A percentile compares a stretch with the other conserved stretches of the same genome.
Evolutionary conservation across 495 filamentous ascomycete genomes (phyloP).

Genomic region (Podospora appendiculata): DNA sequence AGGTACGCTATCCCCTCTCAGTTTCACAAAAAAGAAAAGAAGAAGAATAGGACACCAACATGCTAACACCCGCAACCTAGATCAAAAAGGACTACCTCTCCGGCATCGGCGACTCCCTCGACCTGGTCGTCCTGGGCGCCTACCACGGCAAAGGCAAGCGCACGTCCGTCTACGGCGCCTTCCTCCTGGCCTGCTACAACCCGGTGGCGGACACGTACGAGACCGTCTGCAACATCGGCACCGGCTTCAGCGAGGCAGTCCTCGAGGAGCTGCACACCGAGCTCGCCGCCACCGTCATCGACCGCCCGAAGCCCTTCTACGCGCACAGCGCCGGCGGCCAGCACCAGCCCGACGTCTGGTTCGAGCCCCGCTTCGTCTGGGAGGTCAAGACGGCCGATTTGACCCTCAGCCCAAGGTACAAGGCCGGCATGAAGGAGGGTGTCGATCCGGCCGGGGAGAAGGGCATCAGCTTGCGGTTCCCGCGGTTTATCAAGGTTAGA

Average conservation of each 20-base stretch:
- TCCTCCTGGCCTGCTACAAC: conserved; percentile 93
- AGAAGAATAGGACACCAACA: no score
- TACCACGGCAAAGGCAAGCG: conserved; percentile 94
- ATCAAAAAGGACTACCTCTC: conserved; percentile 97
- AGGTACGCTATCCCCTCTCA: conserved; percentile 43
- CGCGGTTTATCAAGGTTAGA: conserved; percentile 78
- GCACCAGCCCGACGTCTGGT: conserved; percentile 97
- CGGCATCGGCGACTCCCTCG: conserved; percentile 89
- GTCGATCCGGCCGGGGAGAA: conserved; percentile 65
- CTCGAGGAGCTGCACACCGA: conserved; percentile 73
- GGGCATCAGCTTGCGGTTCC: conserved; percentile 85
- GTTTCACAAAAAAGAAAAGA: no score
- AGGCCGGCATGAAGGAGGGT: conserved; percentile 61
- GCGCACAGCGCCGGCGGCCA: conserved; percentile 73
- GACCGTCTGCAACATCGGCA: conserved; percentile 96
- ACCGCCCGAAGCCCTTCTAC: conserved; percentile 91
- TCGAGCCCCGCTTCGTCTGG: conserved; percentile 91
- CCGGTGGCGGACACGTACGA: conserved; percentile 69
- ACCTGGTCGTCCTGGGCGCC: conserved; percentile 90
- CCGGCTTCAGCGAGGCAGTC: conserved; percentile 83
- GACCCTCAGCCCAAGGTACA: conserved; percentile 85
- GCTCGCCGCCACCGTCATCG: conserved; percentile 67
- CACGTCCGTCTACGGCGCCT: conserved; percentile 89
- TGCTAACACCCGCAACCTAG: conserved; percentile 27
- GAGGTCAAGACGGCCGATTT: conserved; percentile 96